Evolutionary conservation across 805 yeast genomes (phyloP).

Genomic region (Schwanniomyces polymorphus): DNA sequence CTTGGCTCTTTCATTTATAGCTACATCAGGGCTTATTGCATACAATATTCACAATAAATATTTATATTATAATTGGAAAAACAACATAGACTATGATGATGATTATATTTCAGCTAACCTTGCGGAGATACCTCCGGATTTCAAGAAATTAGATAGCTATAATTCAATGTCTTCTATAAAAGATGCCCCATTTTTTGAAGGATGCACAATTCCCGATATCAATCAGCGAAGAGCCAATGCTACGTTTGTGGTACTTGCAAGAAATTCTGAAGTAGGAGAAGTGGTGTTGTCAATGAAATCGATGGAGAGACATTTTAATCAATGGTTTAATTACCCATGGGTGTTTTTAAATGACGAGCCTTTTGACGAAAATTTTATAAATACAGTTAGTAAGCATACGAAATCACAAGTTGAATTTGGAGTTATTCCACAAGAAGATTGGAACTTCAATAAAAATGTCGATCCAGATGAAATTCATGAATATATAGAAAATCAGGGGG

Average conservation of each 20-base stretch:
- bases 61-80: not conserved
- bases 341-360: slow-evolving; percentile 81
- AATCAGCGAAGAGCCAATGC: slow-evolving; percentile 65
- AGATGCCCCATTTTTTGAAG: slow-evolving; percentile 50
- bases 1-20: not conserved
- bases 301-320: slow-evolving; percentile 85
- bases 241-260: slow-evolving; percentile 77
- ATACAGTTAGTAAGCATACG: slow-evolving; percentile 51
- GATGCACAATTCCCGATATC: slow-evolving; percentile 51
- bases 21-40: not conserved
- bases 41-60: not conserved
- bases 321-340: slow-evolving; percentile 94
- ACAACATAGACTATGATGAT: not conserved
- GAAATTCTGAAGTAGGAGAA: slow-evolving; percentile 79
- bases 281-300: slow-evolving; percentile 71
- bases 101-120: not conserved
- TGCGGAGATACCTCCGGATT: not conserved
- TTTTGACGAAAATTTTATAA: slow-evolving; percentile 65
- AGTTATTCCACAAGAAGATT: slow-evolving; percentile 50
- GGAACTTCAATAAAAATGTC: slow-evolving; percentile 61
- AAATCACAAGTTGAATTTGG: slow-evolving; percentile 74
- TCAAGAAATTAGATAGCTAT: not conserved
- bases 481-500: slow-evolving; percentile 72
- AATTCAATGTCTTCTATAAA: slow-evolving; percentile 9
- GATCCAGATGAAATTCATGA: slow-evolving; percentile 51